Conservation (phyloP, 306 rosid species). For the Prunus mira region DNA sequence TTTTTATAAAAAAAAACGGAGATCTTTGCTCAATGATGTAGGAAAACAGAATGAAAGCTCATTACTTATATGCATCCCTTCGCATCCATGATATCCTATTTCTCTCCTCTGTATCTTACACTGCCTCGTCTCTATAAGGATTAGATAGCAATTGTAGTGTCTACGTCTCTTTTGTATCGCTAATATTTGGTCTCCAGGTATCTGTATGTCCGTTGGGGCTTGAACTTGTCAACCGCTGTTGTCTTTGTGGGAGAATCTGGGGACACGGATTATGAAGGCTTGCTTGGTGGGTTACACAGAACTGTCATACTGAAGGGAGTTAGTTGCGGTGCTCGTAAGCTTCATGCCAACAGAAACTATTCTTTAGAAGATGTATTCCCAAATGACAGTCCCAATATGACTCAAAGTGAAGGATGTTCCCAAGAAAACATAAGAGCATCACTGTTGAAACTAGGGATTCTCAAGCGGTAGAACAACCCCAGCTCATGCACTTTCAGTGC, state of each 20-base stretch:
- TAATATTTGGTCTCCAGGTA: slow-evolving; percentile 33
- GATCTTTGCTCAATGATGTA: background rate
- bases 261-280: slow-evolving; percentile 58
- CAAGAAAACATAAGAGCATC: slow-evolving; percentile 29
- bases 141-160: background rate
- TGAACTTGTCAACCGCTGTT: slow-evolving; percentile 43
- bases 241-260: slow-evolving; percentile 56
- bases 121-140: background rate
- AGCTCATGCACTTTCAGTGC: background rate
- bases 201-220: slow-evolving; percentile 53
- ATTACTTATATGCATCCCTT: background rate
- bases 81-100: background rate
- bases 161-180: background rate
- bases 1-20: no score
- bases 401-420: slow-evolving; percentile 33
- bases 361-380: slow-evolving; percentile 37
- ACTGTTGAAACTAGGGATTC: slow-evolving; percentile 40
- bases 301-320: slow-evolving; percentile 40
- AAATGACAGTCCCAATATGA: slow-evolving; percentile 35
- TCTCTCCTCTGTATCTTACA: background rate
- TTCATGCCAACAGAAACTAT: slow-evolving; percentile 43
- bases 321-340: slow-evolving; percentile 25
- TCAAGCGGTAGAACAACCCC: slow-evolving; percentile 17
- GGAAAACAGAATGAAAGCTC: background rate
- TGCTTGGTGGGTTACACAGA: slow-evolving; percentile 50